Conservation (phyloP, 441 rosid genomes). For the Populus hybrid region DNA sequence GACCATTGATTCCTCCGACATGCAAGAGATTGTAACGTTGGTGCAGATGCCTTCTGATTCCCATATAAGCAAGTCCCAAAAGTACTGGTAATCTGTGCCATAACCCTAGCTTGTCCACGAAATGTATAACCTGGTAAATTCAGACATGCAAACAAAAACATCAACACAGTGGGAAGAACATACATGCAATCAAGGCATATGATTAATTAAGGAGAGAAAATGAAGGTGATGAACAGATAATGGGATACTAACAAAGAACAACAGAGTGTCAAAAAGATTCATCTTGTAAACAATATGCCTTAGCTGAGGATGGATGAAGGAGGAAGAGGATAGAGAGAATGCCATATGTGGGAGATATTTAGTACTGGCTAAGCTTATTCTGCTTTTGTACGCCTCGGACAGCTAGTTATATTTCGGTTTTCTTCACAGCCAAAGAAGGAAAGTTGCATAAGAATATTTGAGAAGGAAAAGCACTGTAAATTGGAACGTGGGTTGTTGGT, state of each 20-base stretch:
- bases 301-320: slow-evolving; percentile 52
- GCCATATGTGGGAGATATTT: slow-evolving; percentile 25
- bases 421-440: background rate
- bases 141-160: background rate
- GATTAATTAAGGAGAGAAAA: background rate
- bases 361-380: background rate
- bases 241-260: slow-evolving; percentile 44
- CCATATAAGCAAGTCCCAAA: no score
- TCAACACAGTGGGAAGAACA: background rate
- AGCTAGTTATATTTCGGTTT: background rate
- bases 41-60: no score
- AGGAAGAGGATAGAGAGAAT: slow-evolving; percentile 31
- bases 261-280: slow-evolving; percentile 45
- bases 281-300: slow-evolving; percentile 44
- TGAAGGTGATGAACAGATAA: background rate
- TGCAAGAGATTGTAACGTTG: no score
- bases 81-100: no score
- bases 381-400: background rate
- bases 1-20: no score
- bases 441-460: no score
- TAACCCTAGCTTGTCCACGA: background rate
- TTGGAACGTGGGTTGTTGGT: background rate
- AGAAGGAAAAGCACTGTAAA: background rate
- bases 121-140: background rate
- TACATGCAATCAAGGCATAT: background rate